Base-by-base conservation (phyloP, 495 filamentous ascomycete genomes). In the Hyaloscypha variabilis region DNA sequence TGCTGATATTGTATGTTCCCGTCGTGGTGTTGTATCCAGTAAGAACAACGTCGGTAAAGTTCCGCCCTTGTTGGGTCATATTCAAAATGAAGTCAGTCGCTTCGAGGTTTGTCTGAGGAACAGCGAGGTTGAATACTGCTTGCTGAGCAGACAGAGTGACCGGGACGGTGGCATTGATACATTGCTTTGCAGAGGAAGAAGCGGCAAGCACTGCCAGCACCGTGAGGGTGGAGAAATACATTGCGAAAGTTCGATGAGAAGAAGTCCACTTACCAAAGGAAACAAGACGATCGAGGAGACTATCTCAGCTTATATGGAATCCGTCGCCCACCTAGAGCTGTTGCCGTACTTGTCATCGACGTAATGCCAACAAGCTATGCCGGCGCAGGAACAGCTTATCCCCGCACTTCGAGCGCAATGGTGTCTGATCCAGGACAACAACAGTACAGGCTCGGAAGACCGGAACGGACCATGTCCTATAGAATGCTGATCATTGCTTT, bases 1-100 rank as follows among this genome's bases (percentile, higher is more conserved):
- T 78, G 19, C 60, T 75, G 69, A 85, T 79, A 17, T 78, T 68
- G 72, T 82, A 84, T 50, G 67, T 73, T 30, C 78, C 80, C 11
- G 67, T 66, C 26, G 80, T 71, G 19, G 75, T 81, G 26, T 70
- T 62, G 66, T 77, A 80, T 67, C 74, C 66, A 54, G 39, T 31
- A 17, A 67, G 58, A 52, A 31, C 65, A n/a, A 53, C 51, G 2
- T 64, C 58, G 24, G 69, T 70, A 51, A 67, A 76, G 61, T 79
- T 77, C 30, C 51, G 31, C 14, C 75, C 74, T 24, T 69, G 73
- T 30, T 68, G 61, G 8, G 57, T 66, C 21, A 76, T 59, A 23
- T 70, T 65, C 29, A 77, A 68, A 14, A 71, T 58, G 58, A 81
- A 75, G 51, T 75, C 69, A 2, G 76, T 72, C 19, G 73, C 75